Conservation (phyloP, 352 stramenopile genomes). For the Phytophthora sp. region DNA sequence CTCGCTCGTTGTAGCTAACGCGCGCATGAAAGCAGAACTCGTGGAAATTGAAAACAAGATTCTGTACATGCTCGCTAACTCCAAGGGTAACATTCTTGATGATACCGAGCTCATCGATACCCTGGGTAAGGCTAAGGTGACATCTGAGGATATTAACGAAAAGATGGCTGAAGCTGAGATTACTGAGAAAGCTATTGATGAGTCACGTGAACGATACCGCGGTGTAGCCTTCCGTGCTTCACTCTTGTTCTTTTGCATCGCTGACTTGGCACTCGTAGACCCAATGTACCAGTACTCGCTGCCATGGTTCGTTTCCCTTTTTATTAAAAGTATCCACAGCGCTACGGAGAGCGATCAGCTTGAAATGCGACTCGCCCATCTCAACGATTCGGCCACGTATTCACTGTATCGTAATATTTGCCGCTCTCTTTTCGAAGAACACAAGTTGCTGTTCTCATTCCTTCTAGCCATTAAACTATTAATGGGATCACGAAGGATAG, state of each 20-base stretch:
- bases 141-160: conserved; percentile 92
- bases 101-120: conserved; percentile 94
- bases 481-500: conserved; percentile 78
- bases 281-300: conserved; percentile 96
- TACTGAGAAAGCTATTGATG: conserved; percentile 92
- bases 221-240: conserved; percentile 90
- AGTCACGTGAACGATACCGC: conserved; percentile 89
- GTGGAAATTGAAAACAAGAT: conserved; percentile 95
- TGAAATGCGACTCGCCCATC: conserved; percentile 78
- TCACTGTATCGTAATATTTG: conserved; percentile 95
- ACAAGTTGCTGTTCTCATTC: conserved; percentile 96
- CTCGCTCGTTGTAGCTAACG: conserved; percentile 91
- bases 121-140: conserved; percentile 91
- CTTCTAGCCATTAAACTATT: conserved; percentile 90
- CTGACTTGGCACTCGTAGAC: conserved; percentile 90
- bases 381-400: conserved; percentile 94
- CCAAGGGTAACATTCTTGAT: conserved; percentile 93
- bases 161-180: conserved; percentile 93
- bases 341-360: conserved; percentile 88
- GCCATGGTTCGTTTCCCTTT: conserved; percentile 93
- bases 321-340: conserved; percentile 88
- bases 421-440: conserved; percentile 93
- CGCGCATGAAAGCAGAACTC: conserved; percentile 92
- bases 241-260: conserved; percentile 93
- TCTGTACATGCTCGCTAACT: conserved; percentile 93